These are phyloP conservation scores for Phytophthora pseudosyringae DNA, from an alignment of 352 stramenopile species.

Conservation along the genomic window DNA sequence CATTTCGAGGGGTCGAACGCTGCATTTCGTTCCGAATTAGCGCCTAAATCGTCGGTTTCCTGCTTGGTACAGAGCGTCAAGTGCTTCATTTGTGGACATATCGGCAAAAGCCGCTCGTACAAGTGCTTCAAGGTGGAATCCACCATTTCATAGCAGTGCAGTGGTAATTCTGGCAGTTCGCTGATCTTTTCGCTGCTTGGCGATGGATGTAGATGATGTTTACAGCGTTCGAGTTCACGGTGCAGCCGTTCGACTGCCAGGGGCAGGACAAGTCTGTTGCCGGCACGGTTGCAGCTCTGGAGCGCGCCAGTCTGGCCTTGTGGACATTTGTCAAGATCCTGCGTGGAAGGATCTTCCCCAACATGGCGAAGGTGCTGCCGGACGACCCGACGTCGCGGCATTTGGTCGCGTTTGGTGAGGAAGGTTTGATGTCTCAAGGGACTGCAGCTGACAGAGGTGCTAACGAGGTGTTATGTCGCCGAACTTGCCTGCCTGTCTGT, in stretches of 20 bases:
- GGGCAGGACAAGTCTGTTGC: conserved; percentile 35
- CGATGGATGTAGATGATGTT: conserved; percentile 37
- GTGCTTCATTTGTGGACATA: conserved; percentile 71
- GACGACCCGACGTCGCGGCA: conserved; percentile 55
- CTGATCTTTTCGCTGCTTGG: conserved; percentile 1
- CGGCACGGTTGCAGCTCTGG: conserved; percentile 27
- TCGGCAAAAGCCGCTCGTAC: conserved; percentile 69
- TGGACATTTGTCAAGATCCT: conserved; percentile 67
- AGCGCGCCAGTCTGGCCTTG: conserved; percentile 38
- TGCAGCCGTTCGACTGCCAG: conserved; percentile 60
- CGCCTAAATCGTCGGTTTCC: conserved; percentile 2
- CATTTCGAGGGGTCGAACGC: conserved; percentile 4
- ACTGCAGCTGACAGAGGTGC: background rate
- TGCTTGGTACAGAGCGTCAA: conserved; percentile 49
- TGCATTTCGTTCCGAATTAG: conserved; percentile 6
- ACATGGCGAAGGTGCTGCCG: conserved; percentile 30
- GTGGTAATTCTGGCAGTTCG: background rate
- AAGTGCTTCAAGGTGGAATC: conserved; percentile 56
- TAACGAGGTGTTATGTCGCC: conserved; percentile 20
- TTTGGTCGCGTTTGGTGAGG: conserved; percentile 70
- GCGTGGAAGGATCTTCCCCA: conserved; percentile 51
- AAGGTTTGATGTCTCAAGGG: conserved; percentile 1
- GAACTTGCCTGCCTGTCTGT: background rate
- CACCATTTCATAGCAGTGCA: background rate
- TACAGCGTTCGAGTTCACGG: conserved; percentile 50